Base-by-base conservation (phyloP, 805 yeast species). In the Candida ponderosae region DNA sequence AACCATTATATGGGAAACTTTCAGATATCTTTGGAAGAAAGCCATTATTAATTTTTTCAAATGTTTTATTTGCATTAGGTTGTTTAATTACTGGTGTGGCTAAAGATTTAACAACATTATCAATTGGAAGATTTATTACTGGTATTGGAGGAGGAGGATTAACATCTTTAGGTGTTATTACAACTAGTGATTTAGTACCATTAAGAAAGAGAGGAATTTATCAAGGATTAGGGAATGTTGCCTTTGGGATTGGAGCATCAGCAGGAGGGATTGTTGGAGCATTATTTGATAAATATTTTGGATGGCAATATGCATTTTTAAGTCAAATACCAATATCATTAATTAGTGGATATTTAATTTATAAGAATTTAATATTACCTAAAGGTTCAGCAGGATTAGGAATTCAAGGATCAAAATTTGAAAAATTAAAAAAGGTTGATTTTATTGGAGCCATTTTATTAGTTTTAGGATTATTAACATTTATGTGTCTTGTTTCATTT, bases 81-180 rank as follows among this genome's bases (percentile, higher is more conserved):
- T 68, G 72, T 45, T 43, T 62, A 21, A 44, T 71, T 17, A 68
- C 72, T 31, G 66, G 63, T 6, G 27, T 39, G 4, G 44, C 56
- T 6, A 43, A 40, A 18, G 27, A 40, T 5, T 41, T 57, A 9
- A 20, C 42, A 8, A 46, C 48, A 0, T 46, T 74, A 50, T 50
- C 70, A 44, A 37, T 70, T n/a, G 81, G 81, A 4, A 62, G 84
- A 47, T 73, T 82, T 47, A 63, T 85, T 34, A 76, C 90, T 6
- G 95, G 95, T 6, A 70, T 81, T 37, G 95, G 95, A 13, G 95
- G 94, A n/a, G 89, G 94, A 8, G 95, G 95, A 0, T 67, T 85
- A 51, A 74, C 81, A 26, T 65, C 87, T 0, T 58, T 85, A 39
- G 72, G 82, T 13, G 79, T 90, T 2, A 81, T 85, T 44, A 71